Percentiles rank a stretch among this genome's conserved stretches.
These are phyloP conservation scores for Lactarius vividus DNA, from an alignment of 768 basidiomycete genomes.

Conservation along the genomic window DNA sequence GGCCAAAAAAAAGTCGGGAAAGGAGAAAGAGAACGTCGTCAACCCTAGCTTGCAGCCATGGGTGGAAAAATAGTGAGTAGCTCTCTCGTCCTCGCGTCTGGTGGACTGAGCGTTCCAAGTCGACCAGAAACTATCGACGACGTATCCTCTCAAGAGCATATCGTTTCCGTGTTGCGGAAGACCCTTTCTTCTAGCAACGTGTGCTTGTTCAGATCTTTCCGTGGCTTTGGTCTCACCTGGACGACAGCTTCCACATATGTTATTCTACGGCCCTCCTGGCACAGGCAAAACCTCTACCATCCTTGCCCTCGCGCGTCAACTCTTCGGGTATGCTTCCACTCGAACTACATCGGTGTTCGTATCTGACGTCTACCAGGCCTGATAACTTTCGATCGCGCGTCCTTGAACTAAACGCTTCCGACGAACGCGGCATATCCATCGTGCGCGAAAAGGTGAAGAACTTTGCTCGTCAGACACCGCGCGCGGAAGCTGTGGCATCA, in stretches of 20 bases:
- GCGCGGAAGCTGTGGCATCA: slow-evolving; percentile 67
- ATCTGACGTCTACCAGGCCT: slow-evolving; percentile 52
- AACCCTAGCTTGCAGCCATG: slow-evolving; percentile 79
- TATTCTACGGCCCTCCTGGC: slow-evolving; percentile 99
- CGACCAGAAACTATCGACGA: slow-evolving; percentile 98
- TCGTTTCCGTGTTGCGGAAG: slow-evolving; percentile 86
- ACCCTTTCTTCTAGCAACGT: slow-evolving; percentile 93
- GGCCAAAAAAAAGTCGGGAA: slow-evolving; percentile 26
- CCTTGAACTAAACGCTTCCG: slow-evolving; percentile 96
- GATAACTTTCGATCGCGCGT: slow-evolving; percentile 93
- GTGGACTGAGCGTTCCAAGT: slow-evolving; percentile 40
- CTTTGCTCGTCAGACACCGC: slow-evolving; percentile 90
- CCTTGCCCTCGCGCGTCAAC: slow-evolving; percentile 86
- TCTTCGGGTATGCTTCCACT: slow-evolving; percentile 72
- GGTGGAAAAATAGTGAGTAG: slow-evolving; percentile 95
- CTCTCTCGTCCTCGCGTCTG: not conserved
- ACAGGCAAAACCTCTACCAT: slow-evolving; percentile 99
- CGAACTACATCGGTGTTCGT: too few species aligned
- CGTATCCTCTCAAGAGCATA: slow-evolving; percentile 96
- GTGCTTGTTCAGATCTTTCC: slow-evolving; percentile 24
- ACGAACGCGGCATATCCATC: slow-evolving; percentile 95
- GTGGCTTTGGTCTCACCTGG: slow-evolving; percentile 4
- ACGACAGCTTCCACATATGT: slow-evolving; percentile 93
- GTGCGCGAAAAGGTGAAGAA: slow-evolving; percentile 99
- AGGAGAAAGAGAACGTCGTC: slow-evolving; percentile 36